Evolutionary conservation across 2,329 filamentous ascomycete genomes (phyloP), one percentile per base, ranked within the genome.

Genomic region (Colletotrichum filicis): DNA sequence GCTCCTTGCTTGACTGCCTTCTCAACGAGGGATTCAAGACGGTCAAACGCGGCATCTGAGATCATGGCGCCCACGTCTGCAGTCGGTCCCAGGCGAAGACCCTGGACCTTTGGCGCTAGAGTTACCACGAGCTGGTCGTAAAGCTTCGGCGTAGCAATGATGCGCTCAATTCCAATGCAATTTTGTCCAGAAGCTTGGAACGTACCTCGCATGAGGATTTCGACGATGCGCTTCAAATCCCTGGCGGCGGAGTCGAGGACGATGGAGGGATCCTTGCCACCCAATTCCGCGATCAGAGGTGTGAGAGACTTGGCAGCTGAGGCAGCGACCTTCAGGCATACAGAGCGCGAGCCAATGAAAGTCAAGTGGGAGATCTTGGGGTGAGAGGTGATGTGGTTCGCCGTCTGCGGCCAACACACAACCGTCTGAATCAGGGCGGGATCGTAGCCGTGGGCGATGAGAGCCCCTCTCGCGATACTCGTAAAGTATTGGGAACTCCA

Each of bases 131-230:
- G 89, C 68, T 87, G 86, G 74, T 93, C 87, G 85, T 98, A 97
- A 64, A 94, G 88, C n/a, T 85, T 86, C 1, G 94, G 92, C 19
- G 94, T 89, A 28, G 93, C 94, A 77, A 98, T 92, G 79, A 98
- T 92, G 68, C 97, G 93, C 85, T 99, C 97, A 76, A 98, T 96
- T 68, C 97, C 97, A 79, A 99, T 96, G 83, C 97, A 99, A 85
- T 99, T 99, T 83, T 99, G 97, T 1, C 97, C 97, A 19, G 95
- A 93, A 64, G 95, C 95, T 83, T 99, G 97, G 84, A 98, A 99
- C 11, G 94, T 95, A 65, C 96, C 97, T 66, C 97, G 92, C 85
- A 99, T 92, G 74, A 98, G 90, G 75, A 97, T 93, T 74, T 95
- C 94, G 52, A 90, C 89, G 62, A 98, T 92, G 55, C 93, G 91